Evolutionary conservation across 2,329 filamentous ascomycete genomes (phyloP).

Genomic region (Fusarium begoniae): DNA sequence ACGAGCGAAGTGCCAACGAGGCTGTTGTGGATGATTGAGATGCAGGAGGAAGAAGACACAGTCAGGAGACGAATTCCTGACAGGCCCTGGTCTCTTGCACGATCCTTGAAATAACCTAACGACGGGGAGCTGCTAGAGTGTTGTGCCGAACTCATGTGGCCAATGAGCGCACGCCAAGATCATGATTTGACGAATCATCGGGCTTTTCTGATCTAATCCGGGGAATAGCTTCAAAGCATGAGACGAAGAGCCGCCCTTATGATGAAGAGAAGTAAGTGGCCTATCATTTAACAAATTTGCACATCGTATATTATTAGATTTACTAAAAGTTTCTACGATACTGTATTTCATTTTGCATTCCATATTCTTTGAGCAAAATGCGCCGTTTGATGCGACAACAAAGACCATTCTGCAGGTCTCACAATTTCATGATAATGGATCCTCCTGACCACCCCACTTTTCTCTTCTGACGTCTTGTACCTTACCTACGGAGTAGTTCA

Average conservation of each 20-base stretch:
- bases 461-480: neutral
- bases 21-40: constrained; percentile 29
- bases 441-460: constrained; percentile 40
- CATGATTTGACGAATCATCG: constrained; percentile 9
- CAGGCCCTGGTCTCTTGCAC: constrained; percentile 24
- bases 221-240: constrained; percentile 27
- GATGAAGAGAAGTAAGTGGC: neutral
- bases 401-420: constrained; percentile 31
- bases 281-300: neutral
- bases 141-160: neutral
- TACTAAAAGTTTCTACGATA: neutral
- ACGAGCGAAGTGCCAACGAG: constrained; percentile 20
- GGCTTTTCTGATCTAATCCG: constrained; percentile 14
- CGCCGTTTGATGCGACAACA: constrained; percentile 1
- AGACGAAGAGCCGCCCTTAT: neutral
- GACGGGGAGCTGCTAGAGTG: constrained; percentile 5
- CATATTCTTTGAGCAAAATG: neutral
- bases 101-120: constrained; percentile 36
- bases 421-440: constrained; percentile 34
- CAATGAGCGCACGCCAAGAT: constrained; percentile 17
- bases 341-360: neutral
- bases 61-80: constrained; percentile 42
- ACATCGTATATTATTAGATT: neutral
- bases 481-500: neutral
- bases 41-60: constrained; percentile 25